Conservation (phyloP, 148 eudicot genomes). For the Rhododendron kiyosumense region DNA sequence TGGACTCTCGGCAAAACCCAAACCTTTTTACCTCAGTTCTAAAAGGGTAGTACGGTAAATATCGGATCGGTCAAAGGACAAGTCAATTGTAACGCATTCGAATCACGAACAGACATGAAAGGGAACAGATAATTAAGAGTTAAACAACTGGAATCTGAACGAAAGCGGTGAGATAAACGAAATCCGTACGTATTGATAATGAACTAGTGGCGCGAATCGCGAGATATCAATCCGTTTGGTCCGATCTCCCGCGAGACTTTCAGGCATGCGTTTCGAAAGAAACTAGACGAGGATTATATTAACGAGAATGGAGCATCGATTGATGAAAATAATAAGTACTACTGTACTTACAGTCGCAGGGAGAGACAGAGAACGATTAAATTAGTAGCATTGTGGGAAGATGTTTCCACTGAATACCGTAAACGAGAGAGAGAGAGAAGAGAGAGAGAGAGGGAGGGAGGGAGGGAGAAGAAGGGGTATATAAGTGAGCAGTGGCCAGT, state of each 20-base stretch:
- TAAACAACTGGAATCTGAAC: not conserved
- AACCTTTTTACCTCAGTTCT: not conserved
- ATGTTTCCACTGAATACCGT: not conserved
- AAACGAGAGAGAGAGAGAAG: not conserved
- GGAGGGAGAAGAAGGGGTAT: not conserved
- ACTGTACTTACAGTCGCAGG: not conserved
- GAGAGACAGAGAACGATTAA: constrained; percentile 1
- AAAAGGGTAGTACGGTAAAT: not conserved
- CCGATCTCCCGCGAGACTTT: not conserved
- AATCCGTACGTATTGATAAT: not conserved
- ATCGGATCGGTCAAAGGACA: not conserved
- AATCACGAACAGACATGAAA: not conserved
- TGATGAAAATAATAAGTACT: not conserved
- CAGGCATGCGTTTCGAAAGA: not conserved
- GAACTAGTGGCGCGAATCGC: constrained; percentile 9
- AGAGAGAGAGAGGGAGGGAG: not conserved
- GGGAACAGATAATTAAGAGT: not conserved
- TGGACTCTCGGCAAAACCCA: constrained; percentile 12
- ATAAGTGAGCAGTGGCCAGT: not conserved
- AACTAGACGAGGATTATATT: not conserved
- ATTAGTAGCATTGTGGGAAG: not conserved
- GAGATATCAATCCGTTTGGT: not conserved
- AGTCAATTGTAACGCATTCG: not conserved
- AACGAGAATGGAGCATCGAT: not conserved
- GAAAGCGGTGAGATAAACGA: not conserved